Evolutionary conservation across 2,329 filamentous ascomycete species (phyloP).

Genomic region (Hypomyces rosellus): DNA sequence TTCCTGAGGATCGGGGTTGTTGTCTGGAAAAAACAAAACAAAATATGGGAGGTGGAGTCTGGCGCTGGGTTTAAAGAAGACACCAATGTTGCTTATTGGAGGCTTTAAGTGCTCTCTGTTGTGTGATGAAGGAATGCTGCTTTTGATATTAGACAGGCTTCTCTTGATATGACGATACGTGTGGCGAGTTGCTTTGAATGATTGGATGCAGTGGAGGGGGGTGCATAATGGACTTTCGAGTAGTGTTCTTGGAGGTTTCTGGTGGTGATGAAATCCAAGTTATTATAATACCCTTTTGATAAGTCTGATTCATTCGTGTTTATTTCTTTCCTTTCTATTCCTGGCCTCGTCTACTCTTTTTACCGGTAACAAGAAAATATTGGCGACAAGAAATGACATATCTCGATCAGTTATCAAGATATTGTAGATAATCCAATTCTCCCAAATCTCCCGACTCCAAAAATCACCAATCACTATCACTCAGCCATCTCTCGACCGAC

Average conservation of each 20-base stretch:
- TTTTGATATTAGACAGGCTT: background rate
- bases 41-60: slow-evolving; percentile 9
- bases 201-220: background rate
- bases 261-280: background rate
- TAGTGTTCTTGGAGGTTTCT: background rate
- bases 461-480: too few relatives aligned
- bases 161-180: background rate
- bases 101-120: slow-evolving; percentile 2
- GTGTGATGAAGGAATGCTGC: slow-evolving; percentile 5
- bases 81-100: slow-evolving; percentile 7
- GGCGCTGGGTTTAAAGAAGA: slow-evolving; percentile 8
- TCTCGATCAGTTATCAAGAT: too few relatives aligned
- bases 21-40: background rate
- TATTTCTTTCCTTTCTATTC: too few relatives aligned
- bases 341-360: too few relatives aligned
- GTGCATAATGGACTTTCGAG: background rate
- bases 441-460: too few relatives aligned
- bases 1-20: background rate
- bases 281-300: too few relatives aligned
- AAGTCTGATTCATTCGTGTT: too few relatives aligned
- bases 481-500: too few relatives aligned
- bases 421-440: too few relatives aligned
- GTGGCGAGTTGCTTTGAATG: background rate
- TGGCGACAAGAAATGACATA: too few relatives aligned
- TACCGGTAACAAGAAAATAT: too few relatives aligned